These are phyloP conservation scores for Fusarium poae DNA, from an alignment of 2,329 filamentous ascomycete species.

Conservation along the genomic window DNA sequence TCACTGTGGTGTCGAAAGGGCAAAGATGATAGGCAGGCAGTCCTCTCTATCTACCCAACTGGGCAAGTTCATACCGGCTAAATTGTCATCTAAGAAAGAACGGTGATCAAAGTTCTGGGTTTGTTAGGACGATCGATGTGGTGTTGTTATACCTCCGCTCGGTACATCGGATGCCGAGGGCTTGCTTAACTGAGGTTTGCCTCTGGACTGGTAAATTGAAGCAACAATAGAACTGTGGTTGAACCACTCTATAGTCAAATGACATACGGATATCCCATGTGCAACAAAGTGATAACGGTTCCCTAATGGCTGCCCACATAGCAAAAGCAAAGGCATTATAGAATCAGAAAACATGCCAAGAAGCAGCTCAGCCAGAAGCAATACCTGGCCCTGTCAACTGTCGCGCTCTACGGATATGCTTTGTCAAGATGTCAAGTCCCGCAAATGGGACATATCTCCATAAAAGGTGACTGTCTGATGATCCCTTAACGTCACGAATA, in stretches of 20 bases:
- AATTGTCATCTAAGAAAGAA: constrained; percentile 11
- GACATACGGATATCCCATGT: not conserved
- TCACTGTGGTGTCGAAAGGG: not conserved
- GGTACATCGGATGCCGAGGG: not conserved
- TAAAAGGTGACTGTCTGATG: constrained; percentile 3
- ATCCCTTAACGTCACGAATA: constrained; percentile 7
- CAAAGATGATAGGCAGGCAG: constrained; percentile 16
- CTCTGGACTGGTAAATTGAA: not conserved
- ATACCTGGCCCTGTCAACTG: not conserved
- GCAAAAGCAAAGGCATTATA: constrained; percentile 15
- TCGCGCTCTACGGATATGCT: not conserved
- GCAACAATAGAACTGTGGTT: constrained; percentile 1
- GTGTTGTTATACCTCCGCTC: constrained; percentile 4
- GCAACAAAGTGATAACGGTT: not conserved
- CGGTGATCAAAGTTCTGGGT: constrained; percentile 11
- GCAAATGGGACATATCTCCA: not conserved
- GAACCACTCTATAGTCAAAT: not conserved
- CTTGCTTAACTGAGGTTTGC: not conserved
- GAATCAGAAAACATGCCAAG: constrained; percentile 9
- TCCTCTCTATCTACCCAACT: constrained; percentile 18
- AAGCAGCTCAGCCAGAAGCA: constrained; percentile 2
- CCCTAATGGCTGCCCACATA: not conserved
- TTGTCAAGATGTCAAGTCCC: constrained; percentile 5
- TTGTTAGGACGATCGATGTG: not conserved
- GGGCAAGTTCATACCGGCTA: constrained; percentile 19